A percentile compares a stretch with the other conserved stretches of the same genome.
Evolutionary conservation across 495 filamentous ascomycete species (phyloP).

Genomic region (Paragyromitra xinjiangensis): DNA sequence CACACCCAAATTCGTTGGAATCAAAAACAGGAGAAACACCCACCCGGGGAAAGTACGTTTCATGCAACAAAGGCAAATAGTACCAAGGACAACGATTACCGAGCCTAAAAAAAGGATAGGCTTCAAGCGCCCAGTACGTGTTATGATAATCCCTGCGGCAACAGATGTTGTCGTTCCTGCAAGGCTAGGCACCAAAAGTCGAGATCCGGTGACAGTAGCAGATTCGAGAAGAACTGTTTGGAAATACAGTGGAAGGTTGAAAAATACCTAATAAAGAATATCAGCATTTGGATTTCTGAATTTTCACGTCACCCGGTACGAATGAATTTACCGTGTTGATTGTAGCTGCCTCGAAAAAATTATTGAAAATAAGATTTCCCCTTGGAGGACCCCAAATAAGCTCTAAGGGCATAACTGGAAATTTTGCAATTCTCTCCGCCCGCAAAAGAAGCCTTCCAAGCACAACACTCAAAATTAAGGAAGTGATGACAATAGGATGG

Average conservation of each 20-base stretch:
- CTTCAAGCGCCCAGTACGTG: slow-evolving; percentile 70
- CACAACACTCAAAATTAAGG: slow-evolving; percentile 67
- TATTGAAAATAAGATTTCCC: slow-evolving; percentile 73
- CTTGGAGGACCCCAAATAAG: slow-evolving; percentile 69
- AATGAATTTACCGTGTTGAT: slow-evolving; percentile 64
- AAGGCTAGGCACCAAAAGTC: slow-evolving; percentile 70
- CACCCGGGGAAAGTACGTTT: slow-evolving; percentile 65
- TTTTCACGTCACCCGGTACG: slow-evolving; percentile 13
- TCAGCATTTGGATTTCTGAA: neutral
- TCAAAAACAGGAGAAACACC: slow-evolving; percentile 70
- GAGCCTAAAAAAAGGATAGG: slow-evolving; percentile 69
- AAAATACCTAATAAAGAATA: slow-evolving; percentile 62
- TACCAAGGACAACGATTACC: slow-evolving; percentile 66
- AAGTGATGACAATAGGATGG: slow-evolving; percentile 73
- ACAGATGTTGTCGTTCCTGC: slow-evolving; percentile 69
- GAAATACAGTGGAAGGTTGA: slow-evolving; percentile 83
- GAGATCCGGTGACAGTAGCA: slow-evolving; percentile 75
- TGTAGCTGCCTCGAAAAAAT: slow-evolving; percentile 71
- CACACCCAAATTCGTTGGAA: slow-evolving; percentile 69
- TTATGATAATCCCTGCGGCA: slow-evolving; percentile 75
- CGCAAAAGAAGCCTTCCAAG: slow-evolving; percentile 68
- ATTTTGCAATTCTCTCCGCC: slow-evolving; percentile 68
- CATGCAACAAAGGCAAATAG: slow-evolving; percentile 64
- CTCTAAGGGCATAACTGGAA: slow-evolving; percentile 76
- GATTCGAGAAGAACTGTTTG: slow-evolving; percentile 78